Conservation (phyloP, 179 eudicot species). For the Monotropa hypopitys region DNA sequence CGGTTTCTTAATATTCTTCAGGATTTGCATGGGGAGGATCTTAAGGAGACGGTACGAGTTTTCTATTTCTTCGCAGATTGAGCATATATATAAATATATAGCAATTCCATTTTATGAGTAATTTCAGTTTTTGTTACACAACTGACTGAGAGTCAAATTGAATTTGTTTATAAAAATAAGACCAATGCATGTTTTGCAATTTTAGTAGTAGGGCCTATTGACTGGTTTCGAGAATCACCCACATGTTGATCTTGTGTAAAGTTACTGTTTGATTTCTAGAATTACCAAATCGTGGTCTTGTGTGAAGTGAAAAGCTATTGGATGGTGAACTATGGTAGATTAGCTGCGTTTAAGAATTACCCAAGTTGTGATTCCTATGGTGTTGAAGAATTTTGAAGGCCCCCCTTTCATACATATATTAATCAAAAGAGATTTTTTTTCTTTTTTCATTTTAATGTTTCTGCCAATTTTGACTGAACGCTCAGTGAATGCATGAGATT, state of each 20-base stretch:
- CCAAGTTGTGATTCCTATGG: neutral
- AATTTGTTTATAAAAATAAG: neutral
- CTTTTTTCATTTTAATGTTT: neutral
- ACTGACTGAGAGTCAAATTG: neutral
- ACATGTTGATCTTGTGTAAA: neutral
- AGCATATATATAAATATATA: neutral
- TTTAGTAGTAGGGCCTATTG: neutral
- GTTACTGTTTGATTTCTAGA: neutral
- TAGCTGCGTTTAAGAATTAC: neutral
- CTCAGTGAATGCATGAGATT: neutral
- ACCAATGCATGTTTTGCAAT: neutral
- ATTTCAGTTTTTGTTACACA: neutral
- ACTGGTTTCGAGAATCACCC: neutral
- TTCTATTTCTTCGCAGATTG: neutral
- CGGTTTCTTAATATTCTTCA: constrained; percentile 86
- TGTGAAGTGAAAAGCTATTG: neutral
- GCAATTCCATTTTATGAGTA: no score
- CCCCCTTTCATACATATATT: neutral
- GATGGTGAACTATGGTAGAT: neutral
- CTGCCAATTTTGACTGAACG: neutral
- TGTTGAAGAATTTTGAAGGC: neutral
- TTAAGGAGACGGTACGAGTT: constrained; percentile 57
- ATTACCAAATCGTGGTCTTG: neutral
- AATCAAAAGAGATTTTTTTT: neutral
- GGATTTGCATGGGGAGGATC: constrained; percentile 80